Evolutionary conservation across 2,329 filamentous ascomycete species (phyloP).

Genomic region (Pseudogymnoascus verrucosus): DNA sequence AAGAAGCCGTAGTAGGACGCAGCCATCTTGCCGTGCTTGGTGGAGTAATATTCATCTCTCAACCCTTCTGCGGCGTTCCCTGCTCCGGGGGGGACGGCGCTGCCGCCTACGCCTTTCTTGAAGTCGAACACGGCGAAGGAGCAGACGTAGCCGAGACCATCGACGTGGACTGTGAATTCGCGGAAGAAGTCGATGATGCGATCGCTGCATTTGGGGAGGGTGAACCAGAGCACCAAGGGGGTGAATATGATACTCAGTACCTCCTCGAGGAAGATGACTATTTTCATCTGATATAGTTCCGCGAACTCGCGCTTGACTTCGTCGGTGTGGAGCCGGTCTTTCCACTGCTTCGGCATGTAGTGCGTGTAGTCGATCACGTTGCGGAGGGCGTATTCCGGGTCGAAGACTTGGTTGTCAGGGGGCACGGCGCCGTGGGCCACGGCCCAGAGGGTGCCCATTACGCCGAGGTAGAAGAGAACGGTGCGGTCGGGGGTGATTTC

Average conservation of each 20-base stretch:
- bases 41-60: conserved; percentile 86
- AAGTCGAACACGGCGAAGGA: conserved; percentile 98
- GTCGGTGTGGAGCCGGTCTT: conserved; percentile 80
- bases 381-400: conserved; percentile 80
- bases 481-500: conserved; percentile 85
- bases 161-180: conserved; percentile 94
- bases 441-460: conserved; percentile 78
- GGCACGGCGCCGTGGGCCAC: conserved; percentile 75
- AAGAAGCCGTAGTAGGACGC: conserved; percentile 92
- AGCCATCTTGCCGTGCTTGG: conserved; percentile 98
- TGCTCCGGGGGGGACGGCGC: conserved; percentile 21
- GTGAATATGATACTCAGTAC: conserved; percentile 87
- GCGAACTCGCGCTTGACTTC: conserved; percentile 90
- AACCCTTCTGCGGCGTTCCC: conserved; percentile 47
- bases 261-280: conserved; percentile 87
- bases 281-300: conserved; percentile 81
- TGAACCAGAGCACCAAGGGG: conserved; percentile 79
- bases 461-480: conserved; percentile 79
- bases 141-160: conserved; percentile 91
- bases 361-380: conserved; percentile 91
- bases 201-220: conserved; percentile 79
- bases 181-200: conserved; percentile 96
- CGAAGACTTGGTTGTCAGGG: conserved; percentile 81
- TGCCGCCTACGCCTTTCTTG: conserved; percentile 61
- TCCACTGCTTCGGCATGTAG: conserved; percentile 85